These are phyloP conservation scores for Eimeria mitis DNA, from an alignment of 169 alveolate genomes.

Conservation along the genomic window DNA sequence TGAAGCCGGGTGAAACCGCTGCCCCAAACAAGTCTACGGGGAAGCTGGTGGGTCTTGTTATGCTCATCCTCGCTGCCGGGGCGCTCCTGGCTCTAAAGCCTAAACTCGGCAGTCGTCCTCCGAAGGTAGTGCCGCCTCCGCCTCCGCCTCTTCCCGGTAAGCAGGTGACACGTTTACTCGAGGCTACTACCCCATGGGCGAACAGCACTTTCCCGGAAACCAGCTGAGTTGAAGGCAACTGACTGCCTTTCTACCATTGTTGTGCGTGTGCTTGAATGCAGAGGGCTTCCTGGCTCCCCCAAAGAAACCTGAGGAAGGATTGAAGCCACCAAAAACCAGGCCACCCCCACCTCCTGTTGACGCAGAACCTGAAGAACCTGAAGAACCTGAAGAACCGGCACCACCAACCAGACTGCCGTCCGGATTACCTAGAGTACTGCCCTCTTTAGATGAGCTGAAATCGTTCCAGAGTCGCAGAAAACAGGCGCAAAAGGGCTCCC, in stretches of 20 bases:
- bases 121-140: not conserved
- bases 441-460: not conserved
- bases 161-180: not conserved
- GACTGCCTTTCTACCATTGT: not conserved
- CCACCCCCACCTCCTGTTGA: not conserved
- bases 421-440: not conserved
- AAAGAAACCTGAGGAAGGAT: not conserved
- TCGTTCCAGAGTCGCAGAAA: too few species aligned
- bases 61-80: not conserved
- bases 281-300: not conserved
- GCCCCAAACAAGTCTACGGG: not conserved
- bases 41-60: not conserved
- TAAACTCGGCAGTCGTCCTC: not conserved
- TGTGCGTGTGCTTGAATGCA: not conserved
- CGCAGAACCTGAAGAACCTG: not conserved
- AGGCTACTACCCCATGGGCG: not conserved
- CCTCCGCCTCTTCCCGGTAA: slow-evolving; percentile 3
- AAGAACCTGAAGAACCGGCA: not conserved
- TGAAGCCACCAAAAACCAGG: not conserved
- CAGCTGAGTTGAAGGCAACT: not conserved
- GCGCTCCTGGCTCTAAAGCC: not conserved
- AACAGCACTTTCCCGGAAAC: not conserved
- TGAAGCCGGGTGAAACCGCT: not conserved
- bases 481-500: too few species aligned
- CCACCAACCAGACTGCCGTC: not conserved